Evolutionary conservation across 23 red algal genomes (phyloP).

Genomic region (Gracilariopsis chorda): DNA sequence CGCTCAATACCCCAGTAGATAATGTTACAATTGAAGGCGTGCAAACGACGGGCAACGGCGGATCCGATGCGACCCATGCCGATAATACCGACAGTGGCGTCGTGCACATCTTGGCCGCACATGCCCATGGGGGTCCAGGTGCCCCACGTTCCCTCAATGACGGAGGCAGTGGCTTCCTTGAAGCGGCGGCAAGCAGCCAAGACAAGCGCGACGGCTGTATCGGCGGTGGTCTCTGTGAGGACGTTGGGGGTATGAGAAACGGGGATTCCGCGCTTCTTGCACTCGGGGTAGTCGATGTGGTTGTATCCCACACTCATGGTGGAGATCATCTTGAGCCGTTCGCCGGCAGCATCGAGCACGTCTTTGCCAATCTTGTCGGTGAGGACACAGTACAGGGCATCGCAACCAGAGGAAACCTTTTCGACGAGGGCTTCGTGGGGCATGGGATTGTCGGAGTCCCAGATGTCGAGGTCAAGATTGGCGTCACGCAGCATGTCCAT

Average conservation of each 20-base stretch:
- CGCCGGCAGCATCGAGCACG: constrained; percentile 42
- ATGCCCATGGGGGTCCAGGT: constrained; percentile 85
- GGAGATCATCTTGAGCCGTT: constrained; percentile 64
- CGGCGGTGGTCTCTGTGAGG: constrained; percentile 90
- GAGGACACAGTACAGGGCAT: constrained; percentile 66
- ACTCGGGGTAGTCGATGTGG: constrained; percentile 83
- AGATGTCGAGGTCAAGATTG: constrained; percentile 40
- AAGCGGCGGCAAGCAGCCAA: constrained; percentile 83
- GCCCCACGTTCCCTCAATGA: constrained; percentile 70
- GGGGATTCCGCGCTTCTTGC: constrained; percentile 28
- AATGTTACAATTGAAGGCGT: constrained; percentile 88
- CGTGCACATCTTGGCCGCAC: constrained; percentile 85
- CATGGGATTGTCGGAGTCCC: constrained; percentile 62
- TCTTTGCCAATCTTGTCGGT: constrained; percentile 66
- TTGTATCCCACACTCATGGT: constrained; percentile 95
- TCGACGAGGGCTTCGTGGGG: constrained; percentile 6
- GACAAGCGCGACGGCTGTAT: constrained; percentile 78
- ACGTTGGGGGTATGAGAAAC: constrained; percentile 89
- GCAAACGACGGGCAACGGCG: constrained; percentile 76
- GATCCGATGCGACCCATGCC: constrained; percentile 89
- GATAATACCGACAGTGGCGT: constrained; percentile 79
- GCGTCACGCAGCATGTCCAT: constrained; percentile 61
- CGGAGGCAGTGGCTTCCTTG: constrained; percentile 77
- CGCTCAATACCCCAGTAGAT: constrained; percentile 49
- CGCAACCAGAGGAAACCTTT: not conserved